phyloP scores from a whole-genome alignment of 257 asterid species.

The Phtheirospermum japonicum region DNA sequence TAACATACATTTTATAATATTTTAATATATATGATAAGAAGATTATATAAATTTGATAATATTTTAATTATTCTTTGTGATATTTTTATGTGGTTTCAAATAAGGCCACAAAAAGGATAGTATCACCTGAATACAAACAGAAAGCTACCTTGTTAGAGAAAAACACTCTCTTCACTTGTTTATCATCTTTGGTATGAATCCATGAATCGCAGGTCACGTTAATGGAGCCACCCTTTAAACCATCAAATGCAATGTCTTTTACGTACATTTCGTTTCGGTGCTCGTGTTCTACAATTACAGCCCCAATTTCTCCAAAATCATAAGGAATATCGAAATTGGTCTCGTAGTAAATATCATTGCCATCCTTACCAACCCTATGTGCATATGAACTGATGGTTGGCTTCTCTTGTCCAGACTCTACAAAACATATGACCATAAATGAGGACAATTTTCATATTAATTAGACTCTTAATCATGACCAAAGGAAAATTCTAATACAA shows the following conservation, averaged over 20 bases:
- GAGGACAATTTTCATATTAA: no score
- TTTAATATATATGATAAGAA: no score
- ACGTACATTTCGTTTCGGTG: constrained; percentile 57
- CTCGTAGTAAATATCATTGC: constrained; percentile 37
- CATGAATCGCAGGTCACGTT: constrained; percentile 52
- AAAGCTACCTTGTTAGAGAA: constrained; percentile 72
- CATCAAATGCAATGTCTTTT: constrained; percentile 40
- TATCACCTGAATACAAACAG: no score
- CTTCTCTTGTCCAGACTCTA: constrained; percentile 49
- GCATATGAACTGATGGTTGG: constrained; percentile 40
- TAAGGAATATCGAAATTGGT: constrained; percentile 32
- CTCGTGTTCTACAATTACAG: constrained; percentile 51
- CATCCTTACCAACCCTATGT: neutral
- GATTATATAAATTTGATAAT: no score
- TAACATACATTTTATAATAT: no score
- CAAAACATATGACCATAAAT: neutral
- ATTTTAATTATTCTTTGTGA: no score
- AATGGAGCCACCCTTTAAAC: constrained; percentile 29
- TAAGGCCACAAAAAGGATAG: no score
- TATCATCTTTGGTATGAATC: constrained; percentile 54
- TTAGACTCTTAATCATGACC: no score
- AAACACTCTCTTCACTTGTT: constrained; percentile 42
- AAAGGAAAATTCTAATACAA: no score
- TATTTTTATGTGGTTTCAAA: no score
- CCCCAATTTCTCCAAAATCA: constrained; percentile 72